A percentile compares a stretch with the other conserved stretches of the same genome.
Conservation (phyloP, 1,139 yeast genomes). For the Taphrina flavorubra region DNA sequence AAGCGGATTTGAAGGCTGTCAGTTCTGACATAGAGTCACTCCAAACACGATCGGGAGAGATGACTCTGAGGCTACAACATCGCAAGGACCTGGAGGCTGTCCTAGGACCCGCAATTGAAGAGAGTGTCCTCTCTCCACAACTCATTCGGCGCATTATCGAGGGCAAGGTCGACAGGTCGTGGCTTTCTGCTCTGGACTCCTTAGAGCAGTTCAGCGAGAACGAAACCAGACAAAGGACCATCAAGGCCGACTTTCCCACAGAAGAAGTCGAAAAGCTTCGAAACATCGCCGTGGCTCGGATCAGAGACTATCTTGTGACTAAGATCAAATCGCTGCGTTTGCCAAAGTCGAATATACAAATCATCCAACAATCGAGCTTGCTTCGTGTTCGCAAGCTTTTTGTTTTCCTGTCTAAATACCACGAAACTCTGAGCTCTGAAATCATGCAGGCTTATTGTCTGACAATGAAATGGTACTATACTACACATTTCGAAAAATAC, state of each 20-base stretch:
- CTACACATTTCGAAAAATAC: conserved; percentile 77
- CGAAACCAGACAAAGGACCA: conserved; percentile 35
- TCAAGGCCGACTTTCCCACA: conserved; percentile 38
- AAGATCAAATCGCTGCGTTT: conserved; percentile 70
- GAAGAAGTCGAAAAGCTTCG: conserved; percentile 45
- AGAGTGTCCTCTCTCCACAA: conserved; percentile 48
- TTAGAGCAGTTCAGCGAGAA: conserved; percentile 41
- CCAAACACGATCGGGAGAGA: conserved; percentile 63
- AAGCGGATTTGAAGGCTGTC: conserved; percentile 62
- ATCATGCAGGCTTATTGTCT: conserved; percentile 77
- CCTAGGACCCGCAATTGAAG: conserved; percentile 42
- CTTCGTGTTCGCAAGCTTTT: conserved; percentile 66
- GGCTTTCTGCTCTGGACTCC: conserved; percentile 45
- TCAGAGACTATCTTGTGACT: conserved; percentile 68
- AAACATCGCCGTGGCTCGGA: conserved; percentile 67
- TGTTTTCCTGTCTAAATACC: conserved; percentile 61
- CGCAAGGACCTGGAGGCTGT: conserved; percentile 43
- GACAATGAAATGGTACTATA: conserved; percentile 94
- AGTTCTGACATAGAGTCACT: conserved; percentile 65
- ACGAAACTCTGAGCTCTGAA: conserved; percentile 73
- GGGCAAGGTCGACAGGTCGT: conserved; percentile 42
- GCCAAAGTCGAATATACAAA: conserved; percentile 64
- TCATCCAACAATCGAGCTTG: conserved; percentile 67
- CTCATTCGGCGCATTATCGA: conserved; percentile 45
- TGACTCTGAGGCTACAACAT: conserved; percentile 62